A percentile compares a stretch with the other conserved stretches of the same genome.
Evolutionary conservation across 345 rosid genomes (phyloP).

Genomic region (Lumnitzera racemosa): DNA sequence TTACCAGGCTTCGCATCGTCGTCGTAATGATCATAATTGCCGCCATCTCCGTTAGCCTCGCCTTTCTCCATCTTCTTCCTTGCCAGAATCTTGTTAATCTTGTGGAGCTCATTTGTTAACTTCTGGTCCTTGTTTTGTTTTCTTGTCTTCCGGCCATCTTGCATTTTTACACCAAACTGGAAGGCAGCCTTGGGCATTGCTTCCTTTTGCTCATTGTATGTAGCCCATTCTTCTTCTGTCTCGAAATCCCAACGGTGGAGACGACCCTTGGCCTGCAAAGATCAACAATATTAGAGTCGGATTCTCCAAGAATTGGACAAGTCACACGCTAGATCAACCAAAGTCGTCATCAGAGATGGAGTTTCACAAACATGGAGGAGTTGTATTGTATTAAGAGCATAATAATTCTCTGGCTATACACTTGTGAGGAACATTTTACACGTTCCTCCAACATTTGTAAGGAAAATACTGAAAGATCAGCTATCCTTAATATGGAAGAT

Average conservation of each 20-base stretch:
- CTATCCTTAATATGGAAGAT: not conserved
- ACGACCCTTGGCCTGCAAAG: constrained; percentile 83
- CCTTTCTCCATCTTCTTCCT: constrained; percentile 86
- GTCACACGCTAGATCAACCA: too few species aligned
- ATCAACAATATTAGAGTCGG: not conserved
- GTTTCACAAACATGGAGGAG: too few species aligned
- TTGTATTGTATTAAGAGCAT: too few species aligned
- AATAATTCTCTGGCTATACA: too few species aligned
- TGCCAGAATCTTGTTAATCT: constrained; percentile 85
- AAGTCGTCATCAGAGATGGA: too few species aligned
- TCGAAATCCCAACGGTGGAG: constrained; percentile 98
- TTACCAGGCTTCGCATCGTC: constrained; percentile 38
- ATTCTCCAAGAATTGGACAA: not conserved
- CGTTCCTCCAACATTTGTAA: too few species aligned
- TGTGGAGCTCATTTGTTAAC: constrained; percentile 75
- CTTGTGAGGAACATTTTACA: too few species aligned
- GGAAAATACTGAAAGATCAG: too few species aligned
- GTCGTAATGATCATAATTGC: constrained; percentile 22
- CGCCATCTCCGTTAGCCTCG: constrained; percentile 33
- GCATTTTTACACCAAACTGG: constrained; percentile 99
- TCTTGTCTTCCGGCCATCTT: constrained; percentile 89
- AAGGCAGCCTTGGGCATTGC: constrained; percentile 99
- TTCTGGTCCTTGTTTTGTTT: constrained; percentile 98
- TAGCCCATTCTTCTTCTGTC: constrained; percentile 98
- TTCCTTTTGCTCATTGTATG: constrained; percentile 95